These are phyloP conservation scores for Colletotrichum musicola DNA, from an alignment of 2,329 filamentous ascomycete genomes.

Conservation along the genomic window DNA sequence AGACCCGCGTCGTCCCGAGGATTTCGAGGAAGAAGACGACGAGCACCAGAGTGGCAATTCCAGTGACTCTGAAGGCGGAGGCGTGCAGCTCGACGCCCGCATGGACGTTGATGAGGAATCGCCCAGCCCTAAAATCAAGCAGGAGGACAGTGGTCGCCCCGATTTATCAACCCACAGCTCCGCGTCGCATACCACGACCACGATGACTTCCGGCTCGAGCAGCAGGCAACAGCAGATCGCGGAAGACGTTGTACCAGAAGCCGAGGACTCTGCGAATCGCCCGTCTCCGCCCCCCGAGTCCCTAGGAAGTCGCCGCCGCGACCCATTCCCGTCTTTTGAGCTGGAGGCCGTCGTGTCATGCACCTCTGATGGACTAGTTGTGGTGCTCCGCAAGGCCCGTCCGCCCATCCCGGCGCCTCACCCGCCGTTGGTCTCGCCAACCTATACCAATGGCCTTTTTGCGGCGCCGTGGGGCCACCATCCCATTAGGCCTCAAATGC, in stretches of 20 bases:
- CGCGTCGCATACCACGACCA: conserved; percentile 40
- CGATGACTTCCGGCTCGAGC: conserved; percentile 21
- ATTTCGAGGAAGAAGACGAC: conserved; percentile 58
- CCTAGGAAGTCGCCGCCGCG: conserved; percentile 43
- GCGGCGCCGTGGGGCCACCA: conserved; percentile 84
- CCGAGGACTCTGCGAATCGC: conserved; percentile 17
- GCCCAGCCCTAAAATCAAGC: conserved; percentile 49
- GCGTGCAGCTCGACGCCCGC: conserved; percentile 56
- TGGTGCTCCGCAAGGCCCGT: conserved; percentile 80
- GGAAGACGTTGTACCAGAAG: conserved; percentile 22
- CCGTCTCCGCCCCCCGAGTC: conserved; percentile 26
- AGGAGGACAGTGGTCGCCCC: conserved; percentile 45
- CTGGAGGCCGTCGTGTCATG: conserved; percentile 93
- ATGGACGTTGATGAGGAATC: conserved; percentile 57
- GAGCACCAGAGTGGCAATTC: conserved; percentile 52
- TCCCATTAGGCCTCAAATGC: conserved; percentile 66
- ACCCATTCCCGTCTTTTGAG: conserved; percentile 68
- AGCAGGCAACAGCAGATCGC: conserved; percentile 25
- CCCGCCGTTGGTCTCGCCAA: conserved; percentile 60
- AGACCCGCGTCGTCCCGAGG: conserved; percentile 74
- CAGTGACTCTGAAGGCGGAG: conserved; percentile 59
- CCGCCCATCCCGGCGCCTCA: conserved; percentile 74
- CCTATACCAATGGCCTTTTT: conserved; percentile 75
- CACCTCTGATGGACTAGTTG: conserved; percentile 88
- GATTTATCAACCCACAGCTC: conserved; percentile 34